Percentiles rank a stretch among this genome's conserved stretches.
Evolutionary conservation across 1,139 yeast species (phyloP).

Genomic region (Maudiozyma humilis): DNA sequence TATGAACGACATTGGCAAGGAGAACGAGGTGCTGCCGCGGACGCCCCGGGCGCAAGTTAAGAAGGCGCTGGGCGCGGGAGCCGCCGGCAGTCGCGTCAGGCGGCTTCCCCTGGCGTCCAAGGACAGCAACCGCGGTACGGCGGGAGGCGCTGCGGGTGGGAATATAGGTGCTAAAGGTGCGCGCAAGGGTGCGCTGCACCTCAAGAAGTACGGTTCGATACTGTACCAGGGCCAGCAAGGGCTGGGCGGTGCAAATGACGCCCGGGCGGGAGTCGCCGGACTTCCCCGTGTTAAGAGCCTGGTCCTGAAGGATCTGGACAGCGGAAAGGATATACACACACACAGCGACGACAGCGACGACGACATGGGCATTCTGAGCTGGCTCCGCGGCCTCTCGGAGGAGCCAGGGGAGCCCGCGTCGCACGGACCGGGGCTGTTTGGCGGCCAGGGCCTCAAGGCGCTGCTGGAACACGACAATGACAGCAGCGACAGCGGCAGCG

Average conservation of each 20-base stretch:
- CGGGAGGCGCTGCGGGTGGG: constrained; percentile 10
- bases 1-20: constrained; percentile 19
- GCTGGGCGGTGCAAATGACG: constrained; percentile 12
- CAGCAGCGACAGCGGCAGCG: constrained; percentile 11
- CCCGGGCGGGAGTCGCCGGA: background rate
- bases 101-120: constrained; percentile 29
- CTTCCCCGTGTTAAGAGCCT: constrained; percentile 22
- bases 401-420: background rate
- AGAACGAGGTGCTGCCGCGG: constrained; percentile 13
- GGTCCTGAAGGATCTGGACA: constrained; percentile 27
- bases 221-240: constrained; percentile 10
- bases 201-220: constrained; percentile 31
- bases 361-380: background rate
- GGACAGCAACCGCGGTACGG: constrained; percentile 22
- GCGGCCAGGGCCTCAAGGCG: background rate
- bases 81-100: constrained; percentile 4
- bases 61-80: background rate
- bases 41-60: constrained; percentile 8
- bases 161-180: background rate
- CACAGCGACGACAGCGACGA: background rate
- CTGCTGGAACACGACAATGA: constrained; percentile 5
- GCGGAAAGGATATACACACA: constrained; percentile 1
- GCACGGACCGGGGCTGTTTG: constrained; percentile 1
- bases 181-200: constrained; percentile 15
- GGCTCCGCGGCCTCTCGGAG: background rate